phyloP scores from a whole-genome alignment of 116 monocot species.

The Thalassia testudinum region DNA sequence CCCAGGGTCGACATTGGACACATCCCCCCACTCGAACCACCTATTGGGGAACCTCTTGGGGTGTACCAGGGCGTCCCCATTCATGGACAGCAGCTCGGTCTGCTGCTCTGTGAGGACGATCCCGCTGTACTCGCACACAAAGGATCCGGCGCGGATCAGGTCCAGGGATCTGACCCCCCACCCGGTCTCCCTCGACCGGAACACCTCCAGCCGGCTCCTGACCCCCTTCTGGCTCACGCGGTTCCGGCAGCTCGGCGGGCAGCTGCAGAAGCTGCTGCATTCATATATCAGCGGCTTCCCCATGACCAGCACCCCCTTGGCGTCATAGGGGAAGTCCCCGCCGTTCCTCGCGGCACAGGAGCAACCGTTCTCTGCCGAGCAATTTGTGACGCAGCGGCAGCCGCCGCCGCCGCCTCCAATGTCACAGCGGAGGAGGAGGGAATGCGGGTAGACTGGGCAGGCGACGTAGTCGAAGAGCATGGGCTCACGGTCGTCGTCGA shows the following conservation, averaged over 20 bases:
- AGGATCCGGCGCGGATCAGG: conserved; percentile 59
- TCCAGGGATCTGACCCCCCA: conserved; percentile 85
- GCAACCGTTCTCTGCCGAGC: conserved; percentile 17
- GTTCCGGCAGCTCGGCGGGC: conserved; percentile 43
- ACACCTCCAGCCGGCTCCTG: conserved; percentile 52
- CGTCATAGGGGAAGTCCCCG: conserved; percentile 50
- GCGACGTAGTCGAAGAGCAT: conserved; percentile 56
- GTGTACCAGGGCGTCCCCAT: conserved; percentile 13
- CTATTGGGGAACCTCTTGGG: conserved; percentile 31
- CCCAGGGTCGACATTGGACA: conserved; percentile 28
- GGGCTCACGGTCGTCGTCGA: conserved; percentile 72
- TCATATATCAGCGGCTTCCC: conserved; percentile 70
- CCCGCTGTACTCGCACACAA: conserved; percentile 54
- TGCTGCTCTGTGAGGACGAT: conserved; percentile 26
- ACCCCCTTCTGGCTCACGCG: conserved; percentile 56
- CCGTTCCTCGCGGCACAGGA: conserved; percentile 43
- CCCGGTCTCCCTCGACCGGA: conserved; percentile 37
- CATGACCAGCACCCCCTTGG: conserved; percentile 36
- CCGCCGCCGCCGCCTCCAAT: conserved; percentile 14
- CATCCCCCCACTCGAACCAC: conserved; percentile 68
- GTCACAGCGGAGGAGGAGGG: conserved; percentile 2
- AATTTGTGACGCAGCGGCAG: conserved; percentile 9
- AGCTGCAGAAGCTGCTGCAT: conserved; percentile 45
- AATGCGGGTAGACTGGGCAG: conserved; percentile 35
- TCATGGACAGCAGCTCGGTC: conserved; percentile 9